phyloP scores from a whole-genome alignment of 192 early-diverging fungal species.

The Glomus cerebriforme region DNA sequence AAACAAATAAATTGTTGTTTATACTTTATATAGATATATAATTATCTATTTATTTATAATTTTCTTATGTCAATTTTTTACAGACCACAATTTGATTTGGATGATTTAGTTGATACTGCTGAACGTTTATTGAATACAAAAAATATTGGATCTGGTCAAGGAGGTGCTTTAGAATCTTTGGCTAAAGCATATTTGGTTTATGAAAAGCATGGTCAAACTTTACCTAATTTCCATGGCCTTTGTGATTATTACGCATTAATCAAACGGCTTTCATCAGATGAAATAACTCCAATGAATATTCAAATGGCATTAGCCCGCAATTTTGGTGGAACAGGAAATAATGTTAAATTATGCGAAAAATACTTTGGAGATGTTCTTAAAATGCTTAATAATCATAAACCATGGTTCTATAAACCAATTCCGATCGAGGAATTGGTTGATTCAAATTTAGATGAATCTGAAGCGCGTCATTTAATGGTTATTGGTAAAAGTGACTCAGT shows the following conservation, averaged over 20 bases:
- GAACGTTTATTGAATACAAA: neutral
- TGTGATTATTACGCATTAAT: constrained; percentile 14
- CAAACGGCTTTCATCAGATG: neutral
- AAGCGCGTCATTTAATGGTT: constrained; percentile 1
- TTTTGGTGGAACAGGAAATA: constrained; percentile 16
- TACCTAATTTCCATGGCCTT: constrained; percentile 28
- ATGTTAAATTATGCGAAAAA: neutral
- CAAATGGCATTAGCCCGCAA: constrained; percentile 14
- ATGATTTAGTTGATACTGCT: neutral
- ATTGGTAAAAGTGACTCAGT: constrained; percentile 23
- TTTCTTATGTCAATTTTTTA: no score
- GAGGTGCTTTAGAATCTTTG: neutral
- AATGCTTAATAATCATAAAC: neutral
- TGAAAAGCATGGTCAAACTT: neutral
- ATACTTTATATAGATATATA: no score
- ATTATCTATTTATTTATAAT: no score
- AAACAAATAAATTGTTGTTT: no score
- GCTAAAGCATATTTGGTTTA: neutral
- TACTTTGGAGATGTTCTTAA: constrained; percentile 7
- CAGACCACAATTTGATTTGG: no score
- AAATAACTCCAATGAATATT: neutral
- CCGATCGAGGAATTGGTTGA: constrained; percentile 2
- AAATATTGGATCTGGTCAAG: no score
- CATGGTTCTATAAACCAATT: neutral
- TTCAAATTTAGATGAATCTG: constrained; percentile 5